Conservation (phyloP, 305 asterid genomes). For the Withania somnifera region DNA sequence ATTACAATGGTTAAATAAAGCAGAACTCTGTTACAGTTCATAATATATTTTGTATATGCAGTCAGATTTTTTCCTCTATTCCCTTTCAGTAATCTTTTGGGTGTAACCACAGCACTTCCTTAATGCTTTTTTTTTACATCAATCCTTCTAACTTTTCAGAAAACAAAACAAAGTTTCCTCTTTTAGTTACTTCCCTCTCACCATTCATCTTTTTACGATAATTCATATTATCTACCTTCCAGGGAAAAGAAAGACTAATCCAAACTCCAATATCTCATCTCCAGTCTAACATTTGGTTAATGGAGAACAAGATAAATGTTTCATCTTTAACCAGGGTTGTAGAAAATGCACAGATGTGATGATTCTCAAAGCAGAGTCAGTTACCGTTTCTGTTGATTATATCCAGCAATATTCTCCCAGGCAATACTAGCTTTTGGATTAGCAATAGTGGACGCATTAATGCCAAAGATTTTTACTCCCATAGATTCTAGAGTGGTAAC, state of each 20-base stretch:
- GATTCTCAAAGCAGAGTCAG: constrained; percentile 1
- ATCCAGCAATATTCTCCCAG: constrained; percentile 98
- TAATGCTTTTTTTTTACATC: neutral
- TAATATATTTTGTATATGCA: neutral
- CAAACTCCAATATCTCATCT: neutral
- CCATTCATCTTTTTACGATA: neutral
- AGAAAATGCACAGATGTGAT: neutral
- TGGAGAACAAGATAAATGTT: neutral
- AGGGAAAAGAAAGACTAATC: neutral
- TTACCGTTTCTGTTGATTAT: constrained; percentile 73
- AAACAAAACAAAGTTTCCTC: neutral
- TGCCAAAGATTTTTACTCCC: constrained; percentile 86
- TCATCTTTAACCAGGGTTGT: neutral
- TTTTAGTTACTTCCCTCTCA: neutral
- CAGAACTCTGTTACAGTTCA: neutral
- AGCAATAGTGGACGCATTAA: constrained; percentile 32
- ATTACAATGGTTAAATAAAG: neutral
- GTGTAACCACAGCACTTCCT: neutral
- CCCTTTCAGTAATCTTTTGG: neutral
- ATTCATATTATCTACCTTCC: neutral
- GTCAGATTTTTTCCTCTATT: neutral
- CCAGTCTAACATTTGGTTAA: neutral
- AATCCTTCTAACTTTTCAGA: neutral
- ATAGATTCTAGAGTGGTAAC: constrained; percentile 67
- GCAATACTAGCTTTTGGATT: constrained; percentile 41